These are phyloP conservation scores for Colletotrichum cereale DNA, from an alignment of 2,329 filamentous ascomycete genomes.

Conservation along the genomic window DNA sequence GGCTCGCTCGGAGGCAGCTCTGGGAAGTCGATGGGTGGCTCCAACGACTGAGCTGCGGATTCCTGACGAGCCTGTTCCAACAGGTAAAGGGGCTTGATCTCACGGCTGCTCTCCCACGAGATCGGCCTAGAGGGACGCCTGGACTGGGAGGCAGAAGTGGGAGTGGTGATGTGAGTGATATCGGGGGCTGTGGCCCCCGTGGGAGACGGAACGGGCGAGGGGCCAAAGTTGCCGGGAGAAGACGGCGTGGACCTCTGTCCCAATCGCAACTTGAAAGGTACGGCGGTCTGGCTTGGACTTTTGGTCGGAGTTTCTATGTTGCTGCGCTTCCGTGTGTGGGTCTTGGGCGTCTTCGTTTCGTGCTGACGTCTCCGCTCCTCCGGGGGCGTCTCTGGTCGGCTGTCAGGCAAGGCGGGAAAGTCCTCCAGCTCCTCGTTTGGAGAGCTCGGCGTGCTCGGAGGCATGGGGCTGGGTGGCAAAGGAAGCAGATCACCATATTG, in stretches of 20 bases:
- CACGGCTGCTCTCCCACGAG: constrained; percentile 74
- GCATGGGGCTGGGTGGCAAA: constrained; percentile 73
- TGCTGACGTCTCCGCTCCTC: constrained; percentile 58
- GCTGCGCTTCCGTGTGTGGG: constrained; percentile 64
- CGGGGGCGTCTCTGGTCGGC: constrained; percentile 68
- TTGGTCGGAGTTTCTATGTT: constrained; percentile 61
- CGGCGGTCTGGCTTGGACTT: constrained; percentile 68
- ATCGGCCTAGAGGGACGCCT: constrained; percentile 63
- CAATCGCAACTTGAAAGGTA: constrained; percentile 68
- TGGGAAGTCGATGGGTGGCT: constrained; percentile 58
- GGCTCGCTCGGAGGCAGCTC: constrained; percentile 61
- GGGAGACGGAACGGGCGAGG: constrained; percentile 54
- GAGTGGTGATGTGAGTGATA: constrained; percentile 36
- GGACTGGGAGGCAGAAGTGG: constrained; percentile 36
- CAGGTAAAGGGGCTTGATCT: constrained; percentile 86
- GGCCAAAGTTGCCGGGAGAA: constrained; percentile 54
- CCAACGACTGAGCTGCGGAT: constrained; percentile 43
- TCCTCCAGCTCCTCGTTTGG: constrained; percentile 55
- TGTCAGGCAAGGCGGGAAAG: constrained; percentile 70
- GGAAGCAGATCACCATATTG: constrained; percentile 74
- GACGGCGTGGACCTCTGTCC: constrained; percentile 60
- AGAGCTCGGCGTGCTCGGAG: constrained; percentile 69
- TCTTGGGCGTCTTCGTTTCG: constrained; percentile 54
- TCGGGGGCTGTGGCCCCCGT: constrained; percentile 51
- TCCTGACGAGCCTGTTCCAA: constrained; percentile 72